Conservation (phyloP, 2,329 filamentous ascomycete species). For the Aspergillus sp. region DNA sequence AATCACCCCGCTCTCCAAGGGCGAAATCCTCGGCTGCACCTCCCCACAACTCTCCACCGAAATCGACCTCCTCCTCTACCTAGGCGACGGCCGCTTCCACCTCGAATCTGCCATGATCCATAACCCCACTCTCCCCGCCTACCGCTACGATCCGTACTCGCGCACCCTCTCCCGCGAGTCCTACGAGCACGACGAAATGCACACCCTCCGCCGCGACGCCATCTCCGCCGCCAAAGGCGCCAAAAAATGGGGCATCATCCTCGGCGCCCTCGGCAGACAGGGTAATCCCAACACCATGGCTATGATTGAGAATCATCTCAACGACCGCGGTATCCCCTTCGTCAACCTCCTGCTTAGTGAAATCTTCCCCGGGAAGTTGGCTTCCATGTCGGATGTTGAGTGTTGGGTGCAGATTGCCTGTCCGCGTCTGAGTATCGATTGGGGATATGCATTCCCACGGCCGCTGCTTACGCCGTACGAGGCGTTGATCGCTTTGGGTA, state of each 20-base stretch:
- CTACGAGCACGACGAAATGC: slow-evolving; percentile 90
- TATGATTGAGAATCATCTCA: slow-evolving; percentile 75
- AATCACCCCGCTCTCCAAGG: slow-evolving; percentile 86
- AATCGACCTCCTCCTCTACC: slow-evolving; percentile 77
- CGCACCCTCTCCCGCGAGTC: slow-evolving; percentile 84
- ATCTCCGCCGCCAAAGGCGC: slow-evolving; percentile 72
- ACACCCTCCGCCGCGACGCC: slow-evolving; percentile 70
- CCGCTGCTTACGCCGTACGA: slow-evolving; percentile 93
- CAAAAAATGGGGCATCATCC: slow-evolving; percentile 88
- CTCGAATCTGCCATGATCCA: slow-evolving; percentile 99
- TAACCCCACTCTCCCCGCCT: slow-evolving; percentile 84
- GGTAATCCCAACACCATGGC: slow-evolving; percentile 91
- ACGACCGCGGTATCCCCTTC: slow-evolving; percentile 67
- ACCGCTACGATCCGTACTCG: slow-evolving; percentile 95
- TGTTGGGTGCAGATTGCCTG: slow-evolving; percentile 99
- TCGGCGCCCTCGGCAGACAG: slow-evolving; percentile 87
- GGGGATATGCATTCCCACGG: slow-evolving; percentile 91
- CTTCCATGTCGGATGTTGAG: slow-evolving; percentile 88
- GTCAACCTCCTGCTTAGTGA: slow-evolving; percentile 86
- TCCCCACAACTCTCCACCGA: slow-evolving; percentile 66
- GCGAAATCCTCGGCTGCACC: slow-evolving; percentile 96
- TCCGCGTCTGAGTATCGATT: slow-evolving; percentile 94
- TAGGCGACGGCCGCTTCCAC: slow-evolving; percentile 91
- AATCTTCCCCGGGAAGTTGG: slow-evolving; percentile 93
- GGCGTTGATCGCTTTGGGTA: slow-evolving; percentile 82